A percentile compares a stretch with the other conserved stretches of the same genome.
Evolutionary conservation across 331 rosid genomes (phyloP).

Genomic region (Dryas integrifolia): DNA sequence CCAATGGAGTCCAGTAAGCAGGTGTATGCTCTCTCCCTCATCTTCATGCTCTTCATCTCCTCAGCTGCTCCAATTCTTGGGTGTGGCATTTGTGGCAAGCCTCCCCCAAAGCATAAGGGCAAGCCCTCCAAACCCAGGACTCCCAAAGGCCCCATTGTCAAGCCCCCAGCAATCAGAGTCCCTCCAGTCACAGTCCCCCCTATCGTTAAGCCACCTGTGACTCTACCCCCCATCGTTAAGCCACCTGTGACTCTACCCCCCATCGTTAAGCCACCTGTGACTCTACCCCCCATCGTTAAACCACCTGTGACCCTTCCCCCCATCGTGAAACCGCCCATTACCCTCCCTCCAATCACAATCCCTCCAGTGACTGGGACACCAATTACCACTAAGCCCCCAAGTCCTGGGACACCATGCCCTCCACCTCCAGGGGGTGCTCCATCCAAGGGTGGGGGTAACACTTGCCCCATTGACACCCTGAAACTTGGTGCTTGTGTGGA

Average conservation of each 20-base stretch:
- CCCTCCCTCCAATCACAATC: not conserved
- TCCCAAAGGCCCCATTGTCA: conserved; percentile 41
- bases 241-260: conserved; percentile 33
- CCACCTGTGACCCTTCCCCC: conserved; percentile 32
- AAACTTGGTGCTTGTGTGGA: conserved; percentile 40
- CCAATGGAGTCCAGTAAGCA: conserved; percentile 63
- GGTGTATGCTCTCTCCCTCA: conserved; percentile 50
- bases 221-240: conserved; percentile 11
- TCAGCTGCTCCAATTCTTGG: conserved; percentile 66
- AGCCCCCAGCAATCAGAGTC: not conserved
- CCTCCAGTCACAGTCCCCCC: conserved; percentile 49
- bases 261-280: conserved; percentile 25
- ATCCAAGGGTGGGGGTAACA: not conserved
- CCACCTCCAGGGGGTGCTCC: conserved; percentile 10
- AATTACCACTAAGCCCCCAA: not conserved
- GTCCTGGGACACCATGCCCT: conserved; percentile 1
- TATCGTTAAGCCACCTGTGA: conserved; percentile 26
- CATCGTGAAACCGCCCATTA: not conserved
- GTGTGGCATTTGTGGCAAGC: conserved; percentile 59
- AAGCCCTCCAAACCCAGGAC: conserved; percentile 25
- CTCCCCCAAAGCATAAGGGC: conserved; percentile 33
- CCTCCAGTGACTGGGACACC: conserved; percentile 6
- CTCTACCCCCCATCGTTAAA: conserved; percentile 18
- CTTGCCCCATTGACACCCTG: conserved; percentile 36
- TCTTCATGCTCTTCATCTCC: conserved; percentile 76